A percentile compares a stretch with the other conserved stretches of the same genome.
These are phyloP conservation scores for Neocallimastix lanati DNA, from an alignment of 192 early-diverging fungal species.

Conservation along the genomic window DNA sequence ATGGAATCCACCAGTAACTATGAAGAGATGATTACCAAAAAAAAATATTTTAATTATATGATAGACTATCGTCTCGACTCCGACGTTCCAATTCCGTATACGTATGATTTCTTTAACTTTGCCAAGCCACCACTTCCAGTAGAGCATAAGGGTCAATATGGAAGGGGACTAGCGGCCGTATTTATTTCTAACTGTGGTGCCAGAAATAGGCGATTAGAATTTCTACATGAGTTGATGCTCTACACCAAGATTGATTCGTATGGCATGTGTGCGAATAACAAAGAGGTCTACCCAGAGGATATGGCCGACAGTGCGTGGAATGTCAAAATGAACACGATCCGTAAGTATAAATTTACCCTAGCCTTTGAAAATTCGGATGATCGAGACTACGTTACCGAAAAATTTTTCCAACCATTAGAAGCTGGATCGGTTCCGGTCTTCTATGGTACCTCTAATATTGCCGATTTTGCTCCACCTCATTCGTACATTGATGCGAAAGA, in stretches of 20 bases:
- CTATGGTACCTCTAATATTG: not conserved
- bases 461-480: not conserved
- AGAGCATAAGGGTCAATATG: not conserved
- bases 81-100: not conserved
- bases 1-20: not conserved
- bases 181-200: slow-evolving; percentile 2
- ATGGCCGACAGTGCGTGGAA: not conserved
- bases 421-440: not conserved
- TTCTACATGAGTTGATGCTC: not conserved
- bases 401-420: slow-evolving; percentile 1
- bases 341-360: not conserved
- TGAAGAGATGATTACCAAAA: not conserved
- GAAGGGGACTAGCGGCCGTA: not conserved
- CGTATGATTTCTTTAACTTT: not conserved
- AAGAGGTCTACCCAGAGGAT: not conserved
- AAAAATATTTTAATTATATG: not conserved
- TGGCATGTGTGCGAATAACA: not conserved
- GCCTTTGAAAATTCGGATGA: not conserved
- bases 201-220: not conserved
- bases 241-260: not conserved
- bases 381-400: slow-evolving; percentile 2
- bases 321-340: not conserved
- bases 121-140: not conserved
- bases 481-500: not conserved
- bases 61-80: slow-evolving; percentile 1